These are phyloP conservation scores for Diaporthe citriasiana DNA, from an alignment of 2,329 filamentous ascomycete species.

Conservation along the genomic window DNA sequence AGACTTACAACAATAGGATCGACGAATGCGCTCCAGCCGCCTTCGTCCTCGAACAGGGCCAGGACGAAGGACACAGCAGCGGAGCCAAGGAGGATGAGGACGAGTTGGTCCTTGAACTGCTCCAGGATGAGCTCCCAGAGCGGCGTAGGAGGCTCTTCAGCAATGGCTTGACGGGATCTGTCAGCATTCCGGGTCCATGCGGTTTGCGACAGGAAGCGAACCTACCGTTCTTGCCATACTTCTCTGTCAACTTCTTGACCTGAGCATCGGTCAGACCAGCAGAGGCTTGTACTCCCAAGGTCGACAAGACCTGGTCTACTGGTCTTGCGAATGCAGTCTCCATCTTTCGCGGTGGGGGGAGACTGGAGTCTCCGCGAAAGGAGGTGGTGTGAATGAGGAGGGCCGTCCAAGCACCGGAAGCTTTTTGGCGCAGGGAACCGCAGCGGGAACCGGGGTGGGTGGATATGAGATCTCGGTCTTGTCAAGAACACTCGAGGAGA, in stretches of 20 bases:
- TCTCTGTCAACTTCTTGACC: constrained; percentile 66
- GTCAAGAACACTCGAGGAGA: neutral
- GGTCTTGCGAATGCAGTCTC: constrained; percentile 74
- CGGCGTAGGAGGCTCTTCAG: constrained; percentile 94
- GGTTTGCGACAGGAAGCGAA: constrained; percentile 37
- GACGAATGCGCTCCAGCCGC: constrained; percentile 97
- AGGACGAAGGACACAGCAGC: constrained; percentile 94
- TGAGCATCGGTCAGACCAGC: constrained; percentile 72
- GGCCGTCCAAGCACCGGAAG: constrained; percentile 38
- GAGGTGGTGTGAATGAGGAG: constrained; percentile 38
- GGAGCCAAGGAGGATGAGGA: constrained; percentile 93
- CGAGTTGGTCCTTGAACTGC: constrained; percentile 99
- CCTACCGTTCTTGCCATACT: constrained; percentile 77
- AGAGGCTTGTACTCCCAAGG: constrained; percentile 68
- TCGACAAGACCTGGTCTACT: constrained; percentile 70
- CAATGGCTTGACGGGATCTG: constrained; percentile 61
- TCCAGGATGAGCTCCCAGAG: constrained; percentile 97
- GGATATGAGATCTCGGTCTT: constrained; percentile 22
- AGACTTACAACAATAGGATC: constrained; percentile 90
- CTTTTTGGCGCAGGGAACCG: constrained; percentile 28
- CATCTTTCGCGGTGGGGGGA: constrained; percentile 58
- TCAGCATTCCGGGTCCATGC: constrained; percentile 12
- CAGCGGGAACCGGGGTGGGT: constrained; percentile 15
- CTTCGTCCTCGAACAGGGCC: constrained; percentile 91
- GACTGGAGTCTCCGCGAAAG: constrained; percentile 16